phyloP scores from a whole-genome alignment of 192 early-diverging fungal genomes.

The Podila epicladia region DNA sequence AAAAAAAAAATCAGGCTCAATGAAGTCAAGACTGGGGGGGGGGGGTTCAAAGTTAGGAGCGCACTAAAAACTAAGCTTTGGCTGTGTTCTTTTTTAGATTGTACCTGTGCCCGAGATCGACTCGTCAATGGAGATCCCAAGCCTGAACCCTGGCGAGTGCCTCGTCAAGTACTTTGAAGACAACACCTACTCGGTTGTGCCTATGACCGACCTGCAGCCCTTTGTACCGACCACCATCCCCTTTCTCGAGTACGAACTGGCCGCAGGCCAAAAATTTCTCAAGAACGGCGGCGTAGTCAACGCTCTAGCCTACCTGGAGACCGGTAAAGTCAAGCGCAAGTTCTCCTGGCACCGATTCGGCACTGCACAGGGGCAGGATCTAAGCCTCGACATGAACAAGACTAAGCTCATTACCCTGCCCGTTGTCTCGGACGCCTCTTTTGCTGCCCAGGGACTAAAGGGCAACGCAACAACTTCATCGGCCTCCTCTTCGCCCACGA shows the following conservation, averaged over 20 bases:
- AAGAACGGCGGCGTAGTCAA: slow-evolving; percentile 48
- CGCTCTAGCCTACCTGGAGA: slow-evolving; percentile 35
- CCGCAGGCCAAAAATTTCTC: slow-evolving; percentile 46
- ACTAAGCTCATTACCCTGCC: slow-evolving; percentile 35
- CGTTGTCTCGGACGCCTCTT: slow-evolving; percentile 34
- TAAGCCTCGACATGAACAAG: slow-evolving; percentile 29
- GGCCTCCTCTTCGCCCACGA: slow-evolving; percentile 17
- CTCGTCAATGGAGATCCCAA: slow-evolving; percentile 39
- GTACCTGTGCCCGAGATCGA: slow-evolving; percentile 51
- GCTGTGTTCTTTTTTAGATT: slow-evolving; percentile 22
- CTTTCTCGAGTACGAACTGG: slow-evolving; percentile 36
- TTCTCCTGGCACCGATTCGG: slow-evolving; percentile 50
- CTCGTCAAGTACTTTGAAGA: slow-evolving; percentile 53
- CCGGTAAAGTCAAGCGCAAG: slow-evolving; percentile 47
- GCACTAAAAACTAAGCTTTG: neutral
- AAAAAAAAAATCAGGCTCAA: neutral
- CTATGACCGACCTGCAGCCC: slow-evolving; percentile 39
- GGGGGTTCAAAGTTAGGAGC: no score
- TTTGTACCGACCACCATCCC: slow-evolving; percentile 47
- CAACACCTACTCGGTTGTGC: slow-evolving; percentile 50
- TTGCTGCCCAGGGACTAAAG: neutral
- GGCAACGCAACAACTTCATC: slow-evolving; percentile 7
- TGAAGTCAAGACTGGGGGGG: no score
- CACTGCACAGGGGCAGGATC: slow-evolving; percentile 33
- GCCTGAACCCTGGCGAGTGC: slow-evolving; percentile 42